Conservation (phyloP, 257 asterid species). For the Phtheirospermum japonicum region DNA sequence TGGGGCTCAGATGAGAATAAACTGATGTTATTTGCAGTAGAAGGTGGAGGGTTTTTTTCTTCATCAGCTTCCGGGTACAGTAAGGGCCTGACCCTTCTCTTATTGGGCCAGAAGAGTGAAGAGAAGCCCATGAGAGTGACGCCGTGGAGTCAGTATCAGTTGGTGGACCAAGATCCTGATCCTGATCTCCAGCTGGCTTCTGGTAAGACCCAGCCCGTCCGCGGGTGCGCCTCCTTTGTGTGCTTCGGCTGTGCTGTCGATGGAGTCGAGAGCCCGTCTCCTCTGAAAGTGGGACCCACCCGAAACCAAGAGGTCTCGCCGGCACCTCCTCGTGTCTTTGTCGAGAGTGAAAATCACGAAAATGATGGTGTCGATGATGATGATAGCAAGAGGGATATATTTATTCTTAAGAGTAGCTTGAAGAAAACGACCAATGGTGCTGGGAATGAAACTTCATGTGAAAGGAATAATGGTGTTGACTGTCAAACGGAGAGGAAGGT, state of each 20-base stretch:
- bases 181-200: constrained; percentile 96
- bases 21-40: constrained; percentile 96
- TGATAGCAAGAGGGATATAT: constrained; percentile 29
- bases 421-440: constrained; percentile 43
- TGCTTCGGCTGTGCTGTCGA: constrained; percentile 78
- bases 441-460: constrained; percentile 35
- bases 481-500: constrained; percentile 66
- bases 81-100: constrained; percentile 86
- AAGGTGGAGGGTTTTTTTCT: constrained; percentile 99
- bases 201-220: constrained; percentile 57
- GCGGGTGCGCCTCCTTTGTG: constrained; percentile 76
- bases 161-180: constrained; percentile 88
- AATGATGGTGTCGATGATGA: constrained; percentile 34
- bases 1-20: constrained; percentile 72
- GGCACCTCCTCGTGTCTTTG: constrained; percentile 36
- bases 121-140: constrained; percentile 96
- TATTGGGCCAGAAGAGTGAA: constrained; percentile 76
- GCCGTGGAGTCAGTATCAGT: constrained; percentile 98
- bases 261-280: constrained; percentile 61
- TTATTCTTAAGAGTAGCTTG: constrained; percentile 71
- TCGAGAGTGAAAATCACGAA: constrained; percentile 40
- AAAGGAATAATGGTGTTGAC: constrained; percentile 32
- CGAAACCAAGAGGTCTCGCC: constrained; percentile 54
- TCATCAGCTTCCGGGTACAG: constrained; percentile 98
- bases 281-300: constrained; percentile 70